Evolutionary conservation across 192 early-diverging fungal species (phyloP).

Genomic region (Podochytrium sp.): DNA sequence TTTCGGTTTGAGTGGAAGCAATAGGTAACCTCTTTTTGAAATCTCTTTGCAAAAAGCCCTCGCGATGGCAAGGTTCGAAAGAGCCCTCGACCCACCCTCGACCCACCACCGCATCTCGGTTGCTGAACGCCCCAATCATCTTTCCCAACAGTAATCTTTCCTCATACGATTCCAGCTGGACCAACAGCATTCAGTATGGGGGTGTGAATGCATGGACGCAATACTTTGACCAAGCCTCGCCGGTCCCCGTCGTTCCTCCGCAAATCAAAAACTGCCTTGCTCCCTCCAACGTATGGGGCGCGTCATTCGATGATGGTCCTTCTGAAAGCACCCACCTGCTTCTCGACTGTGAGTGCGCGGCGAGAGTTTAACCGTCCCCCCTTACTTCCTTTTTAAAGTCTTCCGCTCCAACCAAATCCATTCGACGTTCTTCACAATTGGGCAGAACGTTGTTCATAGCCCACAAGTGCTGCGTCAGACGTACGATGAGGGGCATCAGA

Average conservation of each 20-base stretch:
- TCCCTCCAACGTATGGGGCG: too few relatives aligned
- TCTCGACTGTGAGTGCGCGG: neutral
- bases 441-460: slow-evolving; percentile 44
- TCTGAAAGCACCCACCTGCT: neutral
- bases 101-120: too few relatives aligned
- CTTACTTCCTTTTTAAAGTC: neutral
- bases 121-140: too few relatives aligned
- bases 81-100: too few relatives aligned
- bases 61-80: too few relatives aligned
- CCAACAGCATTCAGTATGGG: neutral
- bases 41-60: too few relatives aligned
- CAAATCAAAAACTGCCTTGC: neutral
- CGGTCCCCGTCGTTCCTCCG: neutral
- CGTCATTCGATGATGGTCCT: too few relatives aligned
- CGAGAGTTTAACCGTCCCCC: neutral
- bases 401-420: neutral
- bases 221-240: neutral
- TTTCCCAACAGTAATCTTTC: too few relatives aligned
- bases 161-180: neutral
- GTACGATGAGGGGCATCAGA: slow-evolving; percentile 51
- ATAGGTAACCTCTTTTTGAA: too few relatives aligned
- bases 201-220: neutral
- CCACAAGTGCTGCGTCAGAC: slow-evolving; percentile 49
- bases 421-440: slow-evolving; percentile 56
- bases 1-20: too few relatives aligned